A percentile compares a stretch with the other conserved stretches of the same genome.
phyloP scores from a whole-genome alignment of 2,329 filamentous ascomycete species.

The Fusarium piperis region DNA sequence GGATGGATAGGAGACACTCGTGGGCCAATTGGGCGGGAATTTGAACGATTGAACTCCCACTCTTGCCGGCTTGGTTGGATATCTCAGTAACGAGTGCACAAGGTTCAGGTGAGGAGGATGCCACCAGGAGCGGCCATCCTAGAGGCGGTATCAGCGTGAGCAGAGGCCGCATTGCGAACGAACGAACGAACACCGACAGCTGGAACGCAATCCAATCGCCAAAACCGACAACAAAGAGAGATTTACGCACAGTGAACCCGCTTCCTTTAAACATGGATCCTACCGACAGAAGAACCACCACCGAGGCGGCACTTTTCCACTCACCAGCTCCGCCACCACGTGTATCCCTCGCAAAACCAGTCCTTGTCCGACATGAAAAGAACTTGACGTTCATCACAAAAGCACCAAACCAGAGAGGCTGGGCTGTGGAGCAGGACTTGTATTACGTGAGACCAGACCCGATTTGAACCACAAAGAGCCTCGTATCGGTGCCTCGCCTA shows the following conservation, averaged over 20 bases:
- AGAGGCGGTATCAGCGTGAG: background rate
- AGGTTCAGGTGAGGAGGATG: background rate
- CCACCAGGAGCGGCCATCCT: background rate
- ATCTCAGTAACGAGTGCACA: background rate
- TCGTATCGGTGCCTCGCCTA: background rate
- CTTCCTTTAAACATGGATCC: background rate
- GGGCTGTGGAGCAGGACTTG: background rate
- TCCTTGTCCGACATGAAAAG: background rate
- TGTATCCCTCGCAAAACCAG: background rate
- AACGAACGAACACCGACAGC: background rate
- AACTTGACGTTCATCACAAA: background rate
- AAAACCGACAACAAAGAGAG: background rate
- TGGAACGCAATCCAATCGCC: background rate
- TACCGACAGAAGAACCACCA: background rate
- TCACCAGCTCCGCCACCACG: background rate
- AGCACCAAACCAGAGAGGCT: background rate
- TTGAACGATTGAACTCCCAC: background rate
- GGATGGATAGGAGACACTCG: conserved; percentile 3
- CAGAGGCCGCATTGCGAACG: background rate
- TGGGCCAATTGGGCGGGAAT: background rate
- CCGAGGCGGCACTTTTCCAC: background rate
- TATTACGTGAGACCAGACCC: background rate
- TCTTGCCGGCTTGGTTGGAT: background rate
- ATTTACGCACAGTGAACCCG: background rate
- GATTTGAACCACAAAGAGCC: background rate